Evolutionary conservation across 805 yeast species (phyloP).

Genomic region (Lipomyces kockii): DNA sequence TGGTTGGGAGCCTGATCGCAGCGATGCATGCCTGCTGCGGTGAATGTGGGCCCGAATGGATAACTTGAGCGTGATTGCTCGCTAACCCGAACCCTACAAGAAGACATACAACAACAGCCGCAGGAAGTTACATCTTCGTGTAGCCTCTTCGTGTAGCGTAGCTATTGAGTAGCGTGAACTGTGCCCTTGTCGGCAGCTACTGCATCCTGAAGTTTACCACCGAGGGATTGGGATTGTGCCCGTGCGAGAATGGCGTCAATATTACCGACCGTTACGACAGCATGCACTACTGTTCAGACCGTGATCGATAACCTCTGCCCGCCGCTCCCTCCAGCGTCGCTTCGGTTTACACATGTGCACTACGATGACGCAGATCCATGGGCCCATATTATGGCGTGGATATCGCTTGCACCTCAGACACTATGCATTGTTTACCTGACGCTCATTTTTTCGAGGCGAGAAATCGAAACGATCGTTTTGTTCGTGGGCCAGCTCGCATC

Average conservation of each 20-base stretch:
- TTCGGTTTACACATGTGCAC: constrained; percentile 84
- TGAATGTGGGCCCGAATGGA: no score
- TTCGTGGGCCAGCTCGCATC: constrained; percentile 85
- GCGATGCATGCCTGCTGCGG: no score
- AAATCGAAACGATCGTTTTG: constrained; percentile 79
- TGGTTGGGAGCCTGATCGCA: no score
- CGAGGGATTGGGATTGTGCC: neutral
- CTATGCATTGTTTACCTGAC: constrained; percentile 78
- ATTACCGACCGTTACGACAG: neutral
- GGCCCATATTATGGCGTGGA: constrained; percentile 66
- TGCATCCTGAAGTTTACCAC: neutral
- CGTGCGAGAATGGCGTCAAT: neutral
- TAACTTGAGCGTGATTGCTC: no score
- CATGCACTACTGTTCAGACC: neutral
- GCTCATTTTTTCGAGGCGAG: constrained; percentile 81
- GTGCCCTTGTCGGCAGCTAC: neutral
- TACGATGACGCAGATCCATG: constrained; percentile 70
- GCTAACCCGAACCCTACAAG: no score
- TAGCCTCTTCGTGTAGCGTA: no score
- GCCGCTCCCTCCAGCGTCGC: constrained; percentile 40
- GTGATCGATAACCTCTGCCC: constrained; percentile 8
- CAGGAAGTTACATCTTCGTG: no score
- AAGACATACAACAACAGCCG: no score
- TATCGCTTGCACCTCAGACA: constrained; percentile 80
- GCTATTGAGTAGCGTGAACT: no score